Base-by-base conservation (phyloP, 176 grass and related monocot genomes). In the Oryza meridionalis region DNA sequence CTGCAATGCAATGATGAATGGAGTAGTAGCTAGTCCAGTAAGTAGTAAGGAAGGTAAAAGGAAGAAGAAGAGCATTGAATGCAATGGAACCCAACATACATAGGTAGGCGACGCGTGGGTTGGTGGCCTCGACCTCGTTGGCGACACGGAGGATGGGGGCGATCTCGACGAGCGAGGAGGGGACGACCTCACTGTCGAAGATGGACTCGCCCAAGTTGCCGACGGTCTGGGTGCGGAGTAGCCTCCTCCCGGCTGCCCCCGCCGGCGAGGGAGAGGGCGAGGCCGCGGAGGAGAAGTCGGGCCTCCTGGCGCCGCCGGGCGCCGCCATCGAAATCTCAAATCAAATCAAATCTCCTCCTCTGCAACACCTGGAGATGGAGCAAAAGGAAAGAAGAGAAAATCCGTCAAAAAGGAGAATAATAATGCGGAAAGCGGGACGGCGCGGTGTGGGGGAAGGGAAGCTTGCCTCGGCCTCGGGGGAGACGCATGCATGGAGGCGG, bases 161-260 rank as follows among this genome's bases (percentile, higher is more conserved):
- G 37, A 97, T 97, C 90, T 90, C 90, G 21, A 76, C 77, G 27
- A 97, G 89, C 21, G 86, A 93, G 47, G 94, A 91, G 0, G 94
- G 94, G 0, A 97, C 94, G 1, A 97, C 81, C 79, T 97, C 94
- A 7, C 91, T 97, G 65, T 97, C 94, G 46, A 89, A 90, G 70
- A 91, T 82, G 71, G 91, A 69, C 70, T 89, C 92, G 16, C 82
- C 85, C 24, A 86, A 45, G 76, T 76, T 91, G 26, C 90, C 83
- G 44, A 79, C 84, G 11, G 94, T 93, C 81, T 91, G 91, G 70
- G 88, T 91, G 29, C 94, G 81, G 53, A 82, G 64, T 31, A 94
- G 81, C 61, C 82, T 71, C 85, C 92, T 82, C 6, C 79, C 79
- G 17, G 65, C 33, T 35, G 86, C 53, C 9, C 86, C 76, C 33